Conservation (phyloP, 2,329 filamentous ascomycete genomes). For the Hirsutella thompsonii region DNA sequence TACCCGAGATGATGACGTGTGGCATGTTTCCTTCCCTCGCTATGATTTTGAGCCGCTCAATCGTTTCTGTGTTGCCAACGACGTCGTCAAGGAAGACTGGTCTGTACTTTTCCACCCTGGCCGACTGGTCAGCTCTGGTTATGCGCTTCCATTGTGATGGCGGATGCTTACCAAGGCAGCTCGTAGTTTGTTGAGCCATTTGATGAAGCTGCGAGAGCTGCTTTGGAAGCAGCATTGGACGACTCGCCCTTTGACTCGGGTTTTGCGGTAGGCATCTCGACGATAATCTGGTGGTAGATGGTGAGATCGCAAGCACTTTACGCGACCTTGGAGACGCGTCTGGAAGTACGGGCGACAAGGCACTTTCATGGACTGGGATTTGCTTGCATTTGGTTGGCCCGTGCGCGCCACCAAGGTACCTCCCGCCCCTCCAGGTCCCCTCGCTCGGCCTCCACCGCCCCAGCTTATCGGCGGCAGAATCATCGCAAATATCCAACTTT, state of each 20-base stretch:
- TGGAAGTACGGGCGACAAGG: neutral
- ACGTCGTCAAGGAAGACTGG: slow-evolving; percentile 92
- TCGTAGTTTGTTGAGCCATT: slow-evolving; percentile 51
- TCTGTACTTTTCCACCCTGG: slow-evolving; percentile 95
- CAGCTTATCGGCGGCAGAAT: slow-evolving; percentile 4
- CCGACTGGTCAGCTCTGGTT: slow-evolving; percentile 7
- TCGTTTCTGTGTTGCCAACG: slow-evolving; percentile 94
- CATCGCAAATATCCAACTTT: slow-evolving; percentile 3
- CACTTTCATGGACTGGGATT: too few species aligned
- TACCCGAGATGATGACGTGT: slow-evolving; percentile 97
- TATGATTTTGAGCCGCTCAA: slow-evolving; percentile 95
- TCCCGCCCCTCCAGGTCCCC: neutral
- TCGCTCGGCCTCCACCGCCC: slow-evolving; percentile 11
- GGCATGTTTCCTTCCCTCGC: slow-evolving; percentile 99
- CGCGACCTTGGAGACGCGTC: slow-evolving; percentile 24
- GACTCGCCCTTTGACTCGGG: slow-evolving; percentile 45
- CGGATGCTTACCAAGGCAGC: slow-evolving; percentile 55
- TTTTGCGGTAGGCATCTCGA: slow-evolving; percentile 35
- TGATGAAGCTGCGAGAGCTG: slow-evolving; percentile 34
- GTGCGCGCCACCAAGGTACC: slow-evolving; percentile 11
- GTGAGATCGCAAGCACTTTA: slow-evolving; percentile 18
- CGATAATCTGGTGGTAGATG: slow-evolving; percentile 9
- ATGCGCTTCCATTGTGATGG: neutral
- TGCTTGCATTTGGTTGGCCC: slow-evolving; percentile 4
- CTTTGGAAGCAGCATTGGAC: slow-evolving; percentile 45